phyloP scores from a whole-genome alignment of 768 basidiomycete species.

The Favolaschia claudopus region DNA sequence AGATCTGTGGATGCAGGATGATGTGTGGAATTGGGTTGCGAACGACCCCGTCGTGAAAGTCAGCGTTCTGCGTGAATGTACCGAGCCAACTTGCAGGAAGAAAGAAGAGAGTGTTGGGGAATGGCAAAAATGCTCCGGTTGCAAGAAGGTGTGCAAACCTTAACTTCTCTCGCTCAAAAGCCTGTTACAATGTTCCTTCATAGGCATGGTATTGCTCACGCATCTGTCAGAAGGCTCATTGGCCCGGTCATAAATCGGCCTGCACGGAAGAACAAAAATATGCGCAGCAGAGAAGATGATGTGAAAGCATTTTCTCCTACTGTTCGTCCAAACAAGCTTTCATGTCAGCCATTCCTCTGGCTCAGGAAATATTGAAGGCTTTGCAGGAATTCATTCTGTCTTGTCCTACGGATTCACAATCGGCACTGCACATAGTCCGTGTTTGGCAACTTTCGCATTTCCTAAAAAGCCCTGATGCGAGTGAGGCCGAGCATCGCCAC shows the following conservation, averaged over 20 bases:
- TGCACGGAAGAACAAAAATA: slow-evolving; percentile 1
- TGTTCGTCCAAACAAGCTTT: neutral
- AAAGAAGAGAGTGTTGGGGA: slow-evolving; percentile 42
- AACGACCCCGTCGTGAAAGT: slow-evolving; percentile 40
- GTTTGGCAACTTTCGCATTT: too few species aligned
- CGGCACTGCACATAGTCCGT: too few species aligned
- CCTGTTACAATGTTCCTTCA: too few species aligned
- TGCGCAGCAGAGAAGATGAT: neutral
- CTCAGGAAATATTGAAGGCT: neutral
- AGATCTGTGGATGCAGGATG: slow-evolving; percentile 50
- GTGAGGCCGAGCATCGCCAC: too few species aligned
- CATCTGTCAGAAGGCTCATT: slow-evolving; percentile 8
- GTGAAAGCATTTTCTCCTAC: neutral
- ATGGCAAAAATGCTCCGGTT: slow-evolving; percentile 27
- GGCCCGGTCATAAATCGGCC: neutral
- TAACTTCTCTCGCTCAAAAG: neutral
- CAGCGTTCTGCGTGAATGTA: slow-evolving; percentile 43
- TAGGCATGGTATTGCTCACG: slow-evolving; percentile 16
- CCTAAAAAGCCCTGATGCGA: too few species aligned
- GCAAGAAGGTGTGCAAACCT: slow-evolving; percentile 1
- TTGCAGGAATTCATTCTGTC: too few species aligned
- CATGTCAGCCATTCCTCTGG: neutral
- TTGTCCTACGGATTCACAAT: too few species aligned
- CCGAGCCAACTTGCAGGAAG: slow-evolving; percentile 36
- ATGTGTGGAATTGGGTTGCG: slow-evolving; percentile 54